These are phyloP conservation scores for Didymella glomerata DNA, from an alignment of 2,329 filamentous ascomycete genomes.

Conservation along the genomic window DNA sequence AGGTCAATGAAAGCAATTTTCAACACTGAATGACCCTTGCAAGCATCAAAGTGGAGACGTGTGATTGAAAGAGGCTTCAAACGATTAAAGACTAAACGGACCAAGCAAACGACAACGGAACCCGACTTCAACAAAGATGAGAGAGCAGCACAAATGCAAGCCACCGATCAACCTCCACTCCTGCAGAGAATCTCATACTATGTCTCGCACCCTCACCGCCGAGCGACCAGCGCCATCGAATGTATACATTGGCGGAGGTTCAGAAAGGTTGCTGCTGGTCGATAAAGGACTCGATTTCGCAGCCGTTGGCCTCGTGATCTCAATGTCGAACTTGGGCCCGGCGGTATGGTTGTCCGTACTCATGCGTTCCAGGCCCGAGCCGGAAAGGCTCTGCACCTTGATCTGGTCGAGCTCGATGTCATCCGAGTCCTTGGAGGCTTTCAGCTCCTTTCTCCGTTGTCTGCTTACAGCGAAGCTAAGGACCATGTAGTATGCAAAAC, in stretches of 20 bases:
- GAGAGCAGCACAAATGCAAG: neutral
- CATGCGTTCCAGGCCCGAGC: constrained; percentile 3
- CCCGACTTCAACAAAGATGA: neutral
- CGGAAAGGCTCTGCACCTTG: constrained; percentile 6
- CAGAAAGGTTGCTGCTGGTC: neutral
- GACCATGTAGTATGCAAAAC: neutral
- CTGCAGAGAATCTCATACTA: neutral
- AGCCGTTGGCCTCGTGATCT: neutral
- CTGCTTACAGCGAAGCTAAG: neutral
- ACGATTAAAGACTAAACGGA: no score
- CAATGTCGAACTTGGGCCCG: neutral
- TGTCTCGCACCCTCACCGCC: neutral
- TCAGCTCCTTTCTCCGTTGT: neutral
- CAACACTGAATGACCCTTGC: neutral
- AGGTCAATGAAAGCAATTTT: neutral
- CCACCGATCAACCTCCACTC: neutral
- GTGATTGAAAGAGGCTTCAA: neutral
- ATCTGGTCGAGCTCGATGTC: constrained; percentile 17
- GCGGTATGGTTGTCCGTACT: neutral
- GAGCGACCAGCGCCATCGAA: constrained; percentile 9
- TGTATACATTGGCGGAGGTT: constrained; percentile 8
- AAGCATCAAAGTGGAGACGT: neutral
- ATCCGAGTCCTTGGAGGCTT: neutral
- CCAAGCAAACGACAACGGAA: neutral
- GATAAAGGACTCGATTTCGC: neutral